Base-by-base conservation (phyloP, 73 alveolate species). In the Stentor roeselii region DNA sequence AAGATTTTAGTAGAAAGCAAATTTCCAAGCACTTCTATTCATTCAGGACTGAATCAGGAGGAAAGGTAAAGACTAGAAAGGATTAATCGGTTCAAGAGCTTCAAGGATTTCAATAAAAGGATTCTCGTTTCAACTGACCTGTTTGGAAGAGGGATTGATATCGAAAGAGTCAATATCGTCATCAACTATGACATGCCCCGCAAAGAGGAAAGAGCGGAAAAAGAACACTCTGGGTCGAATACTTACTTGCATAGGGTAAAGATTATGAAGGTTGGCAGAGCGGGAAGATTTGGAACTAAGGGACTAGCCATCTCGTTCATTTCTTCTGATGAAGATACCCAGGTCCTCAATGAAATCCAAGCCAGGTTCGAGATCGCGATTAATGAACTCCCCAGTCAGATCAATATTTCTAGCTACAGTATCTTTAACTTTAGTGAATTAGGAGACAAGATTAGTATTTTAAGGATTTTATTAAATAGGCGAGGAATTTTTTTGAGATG, bases 141-240 rank as follows among this genome's bases (percentile, higher is more conserved):
- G 59, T 96, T 98, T 93, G 99, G 99, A 82, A 97, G 99, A 89
- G 99, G 99, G 58, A 97, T 98, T 84, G 99, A 98, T 88, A 96
- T 98, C 82, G 99, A 98, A 87, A 97, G 94, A 86, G 99, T 98
- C 92, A 98, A 98, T 90, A 96, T 97, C 78, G 99, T 97, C 41
- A 93, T 97, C 94, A 97, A 97, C 93, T 97, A 92, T 90, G 99
- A 97, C 95, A 95, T 96, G 99, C 98, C 97, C 60, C 80, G 37
- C 27, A 67, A 32, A 1, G 80, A 67, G 37, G 88, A 78, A 86
- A 82, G 82, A 39, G 39, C 84, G 27, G 93, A 88, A 21, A 67
- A 32, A 67, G 80, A 67, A 67, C 21, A 67, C 80, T 60, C 42
- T 30, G 93, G 76, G 67, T 86, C 98, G 3, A 97, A 95, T 76